Evolutionary conservation across 805 yeast species (phyloP).

Genomic region (Candida jianshihensis): DNA sequence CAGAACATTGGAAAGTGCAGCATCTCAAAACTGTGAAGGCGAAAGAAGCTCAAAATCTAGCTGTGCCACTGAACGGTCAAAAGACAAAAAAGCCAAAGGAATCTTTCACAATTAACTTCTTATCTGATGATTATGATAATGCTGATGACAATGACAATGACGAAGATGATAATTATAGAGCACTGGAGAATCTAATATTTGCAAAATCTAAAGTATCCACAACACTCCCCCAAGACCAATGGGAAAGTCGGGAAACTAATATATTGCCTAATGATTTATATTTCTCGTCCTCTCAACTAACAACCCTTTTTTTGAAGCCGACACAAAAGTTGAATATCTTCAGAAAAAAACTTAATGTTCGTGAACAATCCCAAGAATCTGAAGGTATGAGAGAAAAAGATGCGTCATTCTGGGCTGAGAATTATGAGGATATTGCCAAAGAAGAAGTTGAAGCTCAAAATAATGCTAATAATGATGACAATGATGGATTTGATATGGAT

Average conservation of each 20-base stretch:
- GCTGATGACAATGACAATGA: constrained; percentile 28
- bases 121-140: constrained; percentile 26
- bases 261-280: constrained; percentile 67
- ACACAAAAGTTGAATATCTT: constrained; percentile 32
- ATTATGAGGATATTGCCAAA: constrained; percentile 38
- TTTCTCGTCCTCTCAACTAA: constrained; percentile 62
- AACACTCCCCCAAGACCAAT: constrained; percentile 35
- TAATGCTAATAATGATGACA: constrained; percentile 21
- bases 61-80: constrained; percentile 4
- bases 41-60: constrained; percentile 4
- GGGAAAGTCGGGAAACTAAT: constrained; percentile 36
- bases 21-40: constrained; percentile 38
- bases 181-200: constrained; percentile 32
- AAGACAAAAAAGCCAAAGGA: constrained; percentile 29
- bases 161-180: no score
- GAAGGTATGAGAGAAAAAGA: constrained; percentile 40
- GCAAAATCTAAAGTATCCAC: constrained; percentile 28
- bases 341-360: constrained; percentile 10
- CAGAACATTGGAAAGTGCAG: constrained; percentile 85
- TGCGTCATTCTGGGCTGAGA: constrained; percentile 67
- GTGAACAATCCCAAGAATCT: constrained; percentile 3
- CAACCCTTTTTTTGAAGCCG: constrained; percentile 67
- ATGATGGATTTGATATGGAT: constrained; percentile 25
- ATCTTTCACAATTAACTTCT: constrained; percentile 36
- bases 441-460: constrained; percentile 28